phyloP scores from a whole-genome alignment of 2,329 filamentous ascomycete genomes.

The Monilinia polystroma region DNA sequence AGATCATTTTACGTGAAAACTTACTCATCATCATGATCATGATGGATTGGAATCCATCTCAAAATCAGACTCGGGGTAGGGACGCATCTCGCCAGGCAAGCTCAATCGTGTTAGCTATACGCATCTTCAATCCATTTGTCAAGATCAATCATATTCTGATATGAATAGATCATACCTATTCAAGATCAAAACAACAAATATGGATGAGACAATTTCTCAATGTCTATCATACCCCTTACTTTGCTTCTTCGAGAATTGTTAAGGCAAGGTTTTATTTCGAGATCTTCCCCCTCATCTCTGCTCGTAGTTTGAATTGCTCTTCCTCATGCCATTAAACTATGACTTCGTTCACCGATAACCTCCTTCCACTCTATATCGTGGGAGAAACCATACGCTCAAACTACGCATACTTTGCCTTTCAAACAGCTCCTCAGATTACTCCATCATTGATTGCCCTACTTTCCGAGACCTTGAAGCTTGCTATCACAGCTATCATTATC shows the following conservation, averaged over 20 bases:
- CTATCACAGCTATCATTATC: conserved; percentile 27
- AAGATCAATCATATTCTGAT: neutral
- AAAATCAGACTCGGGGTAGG: neutral
- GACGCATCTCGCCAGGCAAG: neutral
- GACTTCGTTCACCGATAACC: conserved; percentile 17
- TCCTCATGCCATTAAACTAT: neutral
- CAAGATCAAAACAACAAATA: conserved; percentile 9
- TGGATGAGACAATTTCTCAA: neutral
- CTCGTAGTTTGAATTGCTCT: neutral
- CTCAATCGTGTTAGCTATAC: neutral
- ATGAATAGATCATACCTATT: neutral
- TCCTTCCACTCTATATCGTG: conserved; percentile 21
- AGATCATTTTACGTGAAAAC: too few relatives aligned
- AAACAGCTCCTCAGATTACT: conserved; percentile 29
- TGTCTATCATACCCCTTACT: neutral
- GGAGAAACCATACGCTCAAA: conserved; percentile 33
- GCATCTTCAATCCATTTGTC: neutral
- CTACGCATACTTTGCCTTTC: conserved; percentile 33
- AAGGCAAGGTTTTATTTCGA: neutral
- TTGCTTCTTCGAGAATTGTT: neutral
- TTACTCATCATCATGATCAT: neutral
- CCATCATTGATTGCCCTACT: conserved; percentile 28
- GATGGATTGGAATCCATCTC: neutral
- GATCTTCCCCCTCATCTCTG: neutral
- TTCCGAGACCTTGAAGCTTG: conserved; percentile 30